phyloP scores from a whole-genome alignment of 2,329 filamentous ascomycete genomes.

The Penicillium nordicum region DNA sequence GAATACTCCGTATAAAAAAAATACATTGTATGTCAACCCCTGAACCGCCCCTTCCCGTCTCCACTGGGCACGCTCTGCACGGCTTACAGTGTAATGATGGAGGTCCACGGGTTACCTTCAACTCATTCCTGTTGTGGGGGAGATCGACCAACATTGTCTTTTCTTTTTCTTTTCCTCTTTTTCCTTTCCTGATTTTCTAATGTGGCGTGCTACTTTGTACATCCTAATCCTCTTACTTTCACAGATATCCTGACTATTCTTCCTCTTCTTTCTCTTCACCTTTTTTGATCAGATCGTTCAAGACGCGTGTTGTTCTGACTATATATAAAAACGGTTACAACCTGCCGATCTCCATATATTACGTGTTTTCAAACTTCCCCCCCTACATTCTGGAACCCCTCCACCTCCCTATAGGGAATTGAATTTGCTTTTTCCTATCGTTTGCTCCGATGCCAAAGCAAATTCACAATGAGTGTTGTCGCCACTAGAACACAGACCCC shows the following conservation, averaged over 20 bases:
- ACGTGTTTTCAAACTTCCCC: conserved; percentile 15
- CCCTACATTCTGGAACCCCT: conserved; percentile 22
- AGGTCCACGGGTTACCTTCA: conserved; percentile 1
- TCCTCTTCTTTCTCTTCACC: not conserved
- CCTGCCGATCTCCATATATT: conserved; percentile 14
- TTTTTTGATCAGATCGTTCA: not conserved
- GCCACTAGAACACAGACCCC: conserved; percentile 38
- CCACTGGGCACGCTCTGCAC: conserved; percentile 15
- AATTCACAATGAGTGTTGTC: conserved; percentile 39
- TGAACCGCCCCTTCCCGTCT: conserved; percentile 25
- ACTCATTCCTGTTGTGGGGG: conserved; percentile 22
- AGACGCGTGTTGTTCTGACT: conserved; percentile 1
- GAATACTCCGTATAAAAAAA: not conserved
- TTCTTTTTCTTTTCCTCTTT: conserved; percentile 5
- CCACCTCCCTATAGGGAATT: conserved; percentile 9
- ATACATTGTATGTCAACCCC: conserved; percentile 14
- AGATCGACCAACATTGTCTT: conserved; percentile 17
- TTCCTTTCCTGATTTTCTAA: not conserved
- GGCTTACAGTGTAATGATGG: conserved; percentile 1
- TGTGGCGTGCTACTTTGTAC: not conserved
- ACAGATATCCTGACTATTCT: not conserved
- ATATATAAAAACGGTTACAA: conserved; percentile 6
- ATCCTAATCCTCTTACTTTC: not conserved
- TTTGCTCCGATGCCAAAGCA: conserved; percentile 19
- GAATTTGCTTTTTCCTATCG: conserved; percentile 10